Evolutionary conservation across 768 basidiomycete genomes (phyloP), one percentile per base, ranked within the genome.

Genomic region (Lyophyllum shimeji): DNA sequence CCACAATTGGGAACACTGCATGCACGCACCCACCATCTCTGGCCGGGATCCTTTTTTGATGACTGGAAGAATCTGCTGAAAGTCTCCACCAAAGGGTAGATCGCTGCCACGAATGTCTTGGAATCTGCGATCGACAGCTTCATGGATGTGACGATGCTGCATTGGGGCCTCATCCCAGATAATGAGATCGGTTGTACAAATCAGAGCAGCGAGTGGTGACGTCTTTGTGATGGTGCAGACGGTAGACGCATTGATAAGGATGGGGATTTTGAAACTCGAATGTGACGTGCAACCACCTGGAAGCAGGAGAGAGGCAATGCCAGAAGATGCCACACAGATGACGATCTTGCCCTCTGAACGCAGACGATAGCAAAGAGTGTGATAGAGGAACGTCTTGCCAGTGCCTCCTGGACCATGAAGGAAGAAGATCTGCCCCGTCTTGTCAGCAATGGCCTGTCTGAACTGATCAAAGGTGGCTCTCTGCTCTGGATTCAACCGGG

Each of bases 301-400:
- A 0, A 82, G 60, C 0, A 83, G 71, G 7, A 81, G 63, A 2
- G 78, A 67, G 8, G 82, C 74, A 62, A 82, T 77, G 0, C 78
- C 78, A 27, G 79, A 78, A 0, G 77, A 81, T 13, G 79, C 76
- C 5, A 80, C 76, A 74, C 75, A 80, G 0, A 82, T 60, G 0
- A 74, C 73, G 69, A 81, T 70, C 34, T 60, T 45, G 0, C 65
- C 64, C 23, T 63, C 31, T 9, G 60, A 53, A 39, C 67, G 59
- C 1, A 79, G 42, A 3, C 46, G 21, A 50, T 63, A 29, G 47
- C 61, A 68, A 25, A 73, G 29, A 0, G 75, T 71, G 27, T 74
- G 74, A 55, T 74, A 80, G 0, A 78, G 61, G 66, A 66, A 80
- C 0, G 80, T 81, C 56, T 81, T 81, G 5, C 80, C 79, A 27